phyloP scores from a whole-genome alignment of 257 asterid genomes.

The Solanum rostratum region DNA sequence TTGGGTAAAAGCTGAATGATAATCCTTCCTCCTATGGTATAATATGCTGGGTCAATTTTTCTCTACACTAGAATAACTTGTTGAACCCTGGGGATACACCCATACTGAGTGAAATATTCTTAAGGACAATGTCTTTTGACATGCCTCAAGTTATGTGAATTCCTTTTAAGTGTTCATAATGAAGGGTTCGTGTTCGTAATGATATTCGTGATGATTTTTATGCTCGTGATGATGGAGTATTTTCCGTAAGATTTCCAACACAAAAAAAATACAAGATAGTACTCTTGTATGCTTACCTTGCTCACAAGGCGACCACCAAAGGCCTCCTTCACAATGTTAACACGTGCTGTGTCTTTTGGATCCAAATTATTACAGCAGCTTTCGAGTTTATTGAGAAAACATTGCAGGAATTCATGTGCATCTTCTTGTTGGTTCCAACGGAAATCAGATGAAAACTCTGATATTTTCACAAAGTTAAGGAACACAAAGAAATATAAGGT shows the following conservation, averaged over 20 bases:
- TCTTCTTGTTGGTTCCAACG: constrained; percentile 69
- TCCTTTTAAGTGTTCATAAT: too few relatives aligned
- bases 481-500: constrained; percentile 7
- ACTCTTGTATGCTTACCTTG: background rate
- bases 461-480: constrained; percentile 33
- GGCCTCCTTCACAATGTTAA: constrained; percentile 48
- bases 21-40: too few relatives aligned
- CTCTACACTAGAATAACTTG: too few relatives aligned
- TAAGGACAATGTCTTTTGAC: too few relatives aligned
- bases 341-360: background rate
- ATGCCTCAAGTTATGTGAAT: too few relatives aligned
- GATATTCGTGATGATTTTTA: too few relatives aligned
- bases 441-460: constrained; percentile 64
- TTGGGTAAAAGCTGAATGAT: too few relatives aligned
- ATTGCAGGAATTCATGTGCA: constrained; percentile 83
- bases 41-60: too few relatives aligned
- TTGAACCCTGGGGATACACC: too few relatives aligned
- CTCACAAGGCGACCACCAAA: constrained; percentile 85
- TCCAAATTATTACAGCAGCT: constrained; percentile 13
- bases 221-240: too few relatives aligned
- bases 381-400: constrained; percentile 72
- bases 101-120: too few relatives aligned
- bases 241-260: background rate
- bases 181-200: too few relatives aligned
- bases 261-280: background rate